Conservation (phyloP, 352 stramenopile genomes). For the Pelagophyceae sp. region DNA sequence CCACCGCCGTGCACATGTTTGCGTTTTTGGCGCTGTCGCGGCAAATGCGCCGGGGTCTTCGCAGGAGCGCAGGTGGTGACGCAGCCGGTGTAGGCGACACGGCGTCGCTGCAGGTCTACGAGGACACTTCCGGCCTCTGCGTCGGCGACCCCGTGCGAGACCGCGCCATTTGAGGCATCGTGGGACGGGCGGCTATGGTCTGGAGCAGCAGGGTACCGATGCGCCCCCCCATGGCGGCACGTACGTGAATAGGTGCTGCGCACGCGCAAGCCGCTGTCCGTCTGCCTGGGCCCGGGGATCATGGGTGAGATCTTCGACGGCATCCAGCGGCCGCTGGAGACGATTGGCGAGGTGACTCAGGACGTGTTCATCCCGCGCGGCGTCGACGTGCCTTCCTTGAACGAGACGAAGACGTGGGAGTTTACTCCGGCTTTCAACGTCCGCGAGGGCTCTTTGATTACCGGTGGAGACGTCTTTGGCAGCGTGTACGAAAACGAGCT, state of each 20-base stretch:
- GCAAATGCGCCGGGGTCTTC: no score
- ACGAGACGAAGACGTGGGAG: constrained; percentile 82
- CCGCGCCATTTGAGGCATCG: no score
- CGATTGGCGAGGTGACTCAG: constrained; percentile 74
- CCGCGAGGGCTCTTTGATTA: constrained; percentile 79
- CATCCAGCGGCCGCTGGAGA: constrained; percentile 96
- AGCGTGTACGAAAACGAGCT: constrained; percentile 98
- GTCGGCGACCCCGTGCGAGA: constrained; percentile 93
- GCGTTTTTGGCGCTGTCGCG: no score
- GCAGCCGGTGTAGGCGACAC: constrained; percentile 80
- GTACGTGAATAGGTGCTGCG: no score
- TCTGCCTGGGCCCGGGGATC: constrained; percentile 98
- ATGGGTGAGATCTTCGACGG: constrained; percentile 99
- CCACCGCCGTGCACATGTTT: no score
- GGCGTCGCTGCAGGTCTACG: constrained; percentile 97
- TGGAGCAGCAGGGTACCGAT: no score
- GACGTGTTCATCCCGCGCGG: constrained; percentile 95
- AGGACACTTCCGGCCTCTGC: constrained; percentile 92
- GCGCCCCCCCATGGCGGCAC: constrained; percentile 22
- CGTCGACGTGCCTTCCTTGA: constrained; percentile 88
- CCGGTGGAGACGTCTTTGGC: constrained; percentile 94
- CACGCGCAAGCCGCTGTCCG: constrained; percentile 91
- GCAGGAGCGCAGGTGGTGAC: no score
- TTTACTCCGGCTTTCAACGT: constrained; percentile 83
- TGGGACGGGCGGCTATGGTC: no score